Base-by-base conservation (phyloP, 78 protist genomes). In the Dictyostelium discoideum region DNA sequence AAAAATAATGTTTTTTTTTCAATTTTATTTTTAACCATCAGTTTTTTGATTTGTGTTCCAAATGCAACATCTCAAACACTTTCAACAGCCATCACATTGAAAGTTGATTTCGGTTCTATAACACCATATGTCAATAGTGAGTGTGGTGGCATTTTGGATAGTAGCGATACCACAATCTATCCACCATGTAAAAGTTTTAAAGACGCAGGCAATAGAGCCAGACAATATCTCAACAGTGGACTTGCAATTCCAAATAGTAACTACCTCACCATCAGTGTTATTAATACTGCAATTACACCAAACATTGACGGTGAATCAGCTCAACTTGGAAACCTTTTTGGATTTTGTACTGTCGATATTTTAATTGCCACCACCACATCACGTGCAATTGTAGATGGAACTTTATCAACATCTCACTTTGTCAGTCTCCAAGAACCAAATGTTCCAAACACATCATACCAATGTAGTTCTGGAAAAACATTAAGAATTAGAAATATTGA, bases 171-270 rank as follows among this genome's bases (percentile, higher is more conserved):
- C 5, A 69, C 39, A 26, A 40, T 74, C 16, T 74, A 74, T 18
- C 81, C 81, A 74, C 81, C 81, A 26, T 74, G 81, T 18, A 74
- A 29, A 14, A 37, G 26, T 37, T 74, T 74, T 26, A 32, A 74
- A 74, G 81, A 74, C 18, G 81, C 48, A 10, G 81, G 81, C 18
- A 37, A 32, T 74, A 74, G 81, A 74, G 81, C 46, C 4, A 74
- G 81, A 74, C 77, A 69, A 69, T 69, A 69, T 69, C 77, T 69
- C 14, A 69, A 29, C 26, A 29, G 77, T 69, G 32, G 42, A n/a
- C 4, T 26, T 11, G 1, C 40, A 3, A 69, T 69, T 24, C 77
- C 77, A 26, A 24, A 26, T 29, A 24, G 18, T 29, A 69, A 69
- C 18, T 11, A 13, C 13, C 81, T 74, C 10, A 32, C 42, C 11